Evolutionary conservation across 331 rosid species (phyloP), one percentile per base, ranked within the genome.

Genomic region (Malus hybrid): DNA sequence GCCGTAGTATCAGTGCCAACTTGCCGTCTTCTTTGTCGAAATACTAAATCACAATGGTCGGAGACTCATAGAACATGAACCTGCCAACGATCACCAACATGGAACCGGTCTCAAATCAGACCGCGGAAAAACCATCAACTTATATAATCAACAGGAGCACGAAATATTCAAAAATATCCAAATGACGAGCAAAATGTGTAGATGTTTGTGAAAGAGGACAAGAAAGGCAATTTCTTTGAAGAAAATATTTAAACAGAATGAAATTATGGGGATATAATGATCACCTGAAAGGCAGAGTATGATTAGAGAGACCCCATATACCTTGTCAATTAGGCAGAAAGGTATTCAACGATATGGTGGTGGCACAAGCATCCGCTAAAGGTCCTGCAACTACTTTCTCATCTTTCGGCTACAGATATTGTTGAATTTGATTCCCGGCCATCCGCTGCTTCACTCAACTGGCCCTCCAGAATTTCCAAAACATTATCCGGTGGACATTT

Each of bases 401-500:
- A 79, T 60, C 85, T 85, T 61, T 80, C 69, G 61, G 80, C 72
- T 14, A 73, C 79, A 55, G 84, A 71, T 52, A 76, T 20, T 33
- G 91, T 84, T 28, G 88, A 85, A 75, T 89, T 92, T 56, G 84
- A 29, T 52, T 82, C 76, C 56, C 4, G 14, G 54, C 74, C 79
- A 50, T 74, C 79, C 10, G 73, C 73, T 31, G 60, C 73, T 80
- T 81, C 85, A 70, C 81, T 85, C 73, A 90, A 67, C 83, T 77
- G 88, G 64, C 70, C 57, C 72, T 79, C 62, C 74, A 90, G 81
- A 78, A 80, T 76, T 86, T 88, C 86, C 82, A 90, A 70, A 72
- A 84, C 84, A 78, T 92, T 88, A 65, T 89, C 87, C 55, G 97
- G 87, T 67, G 99, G 99, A 77, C 99, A 95, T 80, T 84, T 90